Percentiles rank a stretch among this genome's conserved stretches.
Conservation (phyloP, 371 early-diverging fungal species). For the Mortierella sp. region DNA sequence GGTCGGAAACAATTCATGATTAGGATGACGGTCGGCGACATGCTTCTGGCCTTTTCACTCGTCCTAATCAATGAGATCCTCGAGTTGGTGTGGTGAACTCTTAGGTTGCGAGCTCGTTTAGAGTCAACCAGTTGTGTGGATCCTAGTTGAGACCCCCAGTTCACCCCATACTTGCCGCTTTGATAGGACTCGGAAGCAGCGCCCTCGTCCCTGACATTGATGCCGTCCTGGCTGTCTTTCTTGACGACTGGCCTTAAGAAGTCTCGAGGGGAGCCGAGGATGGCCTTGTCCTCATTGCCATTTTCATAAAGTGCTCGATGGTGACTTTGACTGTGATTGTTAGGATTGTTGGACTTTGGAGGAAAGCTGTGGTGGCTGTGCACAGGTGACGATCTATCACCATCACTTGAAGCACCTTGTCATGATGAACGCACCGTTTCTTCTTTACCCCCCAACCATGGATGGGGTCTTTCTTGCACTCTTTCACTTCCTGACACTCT, state of each 20-base stretch:
- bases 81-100: constrained; percentile 95
- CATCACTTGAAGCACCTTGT: too few relatives aligned
- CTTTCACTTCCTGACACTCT: too few relatives aligned
- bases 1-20: constrained; percentile 99
- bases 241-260: constrained; percentile 94
- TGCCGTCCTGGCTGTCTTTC: constrained; percentile 97
- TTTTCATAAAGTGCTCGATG: too few relatives aligned
- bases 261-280: too few relatives aligned
- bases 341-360: too few relatives aligned
- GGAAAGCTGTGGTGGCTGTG: too few relatives aligned
- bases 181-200: constrained; percentile 98
- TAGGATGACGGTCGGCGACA: constrained; percentile 81
- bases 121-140: constrained; percentile 73
- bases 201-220: constrained; percentile 99
- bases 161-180: constrained; percentile 95
- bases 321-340: too few relatives aligned
- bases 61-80: constrained; percentile 99
- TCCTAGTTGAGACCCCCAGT: constrained; percentile 96
- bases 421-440: too few relatives aligned
- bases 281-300: too few relatives aligned
- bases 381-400: too few relatives aligned
- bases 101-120: constrained; percentile 86
- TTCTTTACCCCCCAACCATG: too few relatives aligned
- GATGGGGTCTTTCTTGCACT: too few relatives aligned
- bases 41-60: constrained; percentile 95